Evolutionary conservation across 495 filamentous ascomycete species (phyloP), one percentile per base, ranked within the genome.

Genomic region (Hyaloscypha variabilis): DNA sequence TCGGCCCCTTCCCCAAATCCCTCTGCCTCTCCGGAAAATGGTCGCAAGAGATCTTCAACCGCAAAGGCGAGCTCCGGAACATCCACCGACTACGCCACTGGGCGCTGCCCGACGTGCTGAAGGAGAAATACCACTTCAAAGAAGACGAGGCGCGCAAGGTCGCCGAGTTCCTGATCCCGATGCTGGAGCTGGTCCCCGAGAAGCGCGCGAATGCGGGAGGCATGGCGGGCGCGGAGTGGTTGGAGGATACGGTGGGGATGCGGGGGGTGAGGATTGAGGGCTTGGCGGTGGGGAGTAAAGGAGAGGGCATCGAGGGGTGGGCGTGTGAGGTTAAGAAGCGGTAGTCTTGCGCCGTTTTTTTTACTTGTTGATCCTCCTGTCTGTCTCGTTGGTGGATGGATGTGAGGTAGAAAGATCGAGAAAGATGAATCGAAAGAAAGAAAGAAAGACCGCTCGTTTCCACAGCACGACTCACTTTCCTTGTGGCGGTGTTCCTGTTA

Each of bases 41-140:
- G 95, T 93, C 90, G 8, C 94, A 97, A 75, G 96, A 98, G 74
- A 99, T 99, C 68, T 99, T 99, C 83, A 97, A 96, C 75, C 88
- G 95, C 69, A 97, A 97, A 76, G 95, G 95, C 63, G 95, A 99
- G 74, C 87, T 99, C 2, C 90, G 96, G 49, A 98, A 99, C 76
- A 99, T 99, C 75, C 95, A 97, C 77, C 87, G 95, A 56, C 83
- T 99, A 53, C 91, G 96, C 13, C 95, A 97, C 78, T 99, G 95
- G 95, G 93, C 94, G 1, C 82, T 99, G 14, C 89, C 93, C 2
- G 96, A 98, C 68, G 95, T 99, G 8, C 81, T 99, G 11, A 86
- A 88, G 60, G 95, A 99, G 76, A 99, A 99, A 72, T 99, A 99
- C 71, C 96, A 98, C 75, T 98, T 96, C 71, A 85, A 83, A 52